These are phyloP conservation scores for Dendrobium officinale DNA, from an alignment of 106 monocot species.

Conservation along the genomic window DNA sequence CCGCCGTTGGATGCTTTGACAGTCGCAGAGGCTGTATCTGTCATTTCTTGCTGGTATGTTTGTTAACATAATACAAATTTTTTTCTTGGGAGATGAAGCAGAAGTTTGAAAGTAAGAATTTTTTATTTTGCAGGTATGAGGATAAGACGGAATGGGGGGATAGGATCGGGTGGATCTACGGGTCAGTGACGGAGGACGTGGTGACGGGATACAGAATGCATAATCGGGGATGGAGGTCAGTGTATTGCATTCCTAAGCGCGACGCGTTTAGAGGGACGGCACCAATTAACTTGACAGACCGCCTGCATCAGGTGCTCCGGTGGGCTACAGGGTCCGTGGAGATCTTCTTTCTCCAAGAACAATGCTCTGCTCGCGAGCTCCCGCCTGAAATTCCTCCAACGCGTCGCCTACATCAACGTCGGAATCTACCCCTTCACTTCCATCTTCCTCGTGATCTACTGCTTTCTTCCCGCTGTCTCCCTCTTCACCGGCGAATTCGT, in stretches of 20 bases:
- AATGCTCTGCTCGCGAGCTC: slow-evolving; percentile 59
- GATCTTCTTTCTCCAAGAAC: slow-evolving; percentile 87
- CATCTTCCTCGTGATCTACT: slow-evolving; percentile 76
- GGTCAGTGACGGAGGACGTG: slow-evolving; percentile 92
- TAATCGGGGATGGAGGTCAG: slow-evolving; percentile 78
- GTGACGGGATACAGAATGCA: slow-evolving; percentile 94
- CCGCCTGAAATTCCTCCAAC: slow-evolving; percentile 76
- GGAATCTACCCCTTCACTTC: slow-evolving; percentile 96
- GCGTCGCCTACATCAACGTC: slow-evolving; percentile 84
- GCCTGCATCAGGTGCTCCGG: slow-evolving; percentile 77
- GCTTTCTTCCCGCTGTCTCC: slow-evolving; percentile 80
- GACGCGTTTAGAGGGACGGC: slow-evolving; percentile 85
- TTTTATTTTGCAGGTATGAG: slow-evolving; percentile 49
- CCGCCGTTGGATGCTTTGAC: slow-evolving; percentile 64
- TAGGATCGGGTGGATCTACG: slow-evolving; percentile 86
- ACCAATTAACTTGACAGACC: slow-evolving; percentile 88
- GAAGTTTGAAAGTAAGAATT: not conserved
- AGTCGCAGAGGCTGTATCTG: slow-evolving; percentile 75
- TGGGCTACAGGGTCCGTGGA: slow-evolving; percentile 93
- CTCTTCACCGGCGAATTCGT: slow-evolving; percentile 87
- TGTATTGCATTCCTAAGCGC: slow-evolving; percentile 76
- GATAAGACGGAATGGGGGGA: slow-evolving; percentile 88
- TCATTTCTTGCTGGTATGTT: slow-evolving; percentile 74
- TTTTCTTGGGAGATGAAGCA: not conserved
- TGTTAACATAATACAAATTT: too few species aligned